Base-by-base conservation (phyloP, 192 early-diverging fungal genomes). In the Thoreauomyces humboldtii region DNA sequence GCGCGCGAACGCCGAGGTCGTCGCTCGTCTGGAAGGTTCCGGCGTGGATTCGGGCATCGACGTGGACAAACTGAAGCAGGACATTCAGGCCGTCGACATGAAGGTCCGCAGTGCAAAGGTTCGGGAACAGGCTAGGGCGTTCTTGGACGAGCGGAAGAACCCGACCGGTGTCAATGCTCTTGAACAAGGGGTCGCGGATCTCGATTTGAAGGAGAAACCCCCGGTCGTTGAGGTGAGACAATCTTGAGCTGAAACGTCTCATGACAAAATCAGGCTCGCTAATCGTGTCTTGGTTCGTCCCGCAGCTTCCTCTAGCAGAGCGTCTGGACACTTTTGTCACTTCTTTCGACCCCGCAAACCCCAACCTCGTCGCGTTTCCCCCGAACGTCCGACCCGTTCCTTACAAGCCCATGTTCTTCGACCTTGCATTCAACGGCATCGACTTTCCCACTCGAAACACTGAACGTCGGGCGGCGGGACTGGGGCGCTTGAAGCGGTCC, bases 351-450 rank as follows among this genome's bases (percentile, higher is more conserved):
- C 15, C 67, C 42, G 14, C 22, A 4, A 73, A 75, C 31, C 80
- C 86, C 21, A 74, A 81, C 59, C 67, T 92, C 34, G 74, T 88
- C 36, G 76, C 80, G n/a, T 84, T 90, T 52, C 88, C 89, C 9
- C 89, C 90, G 6, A 24, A 55, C 35, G 73, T 90, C 37, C 62
- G 77, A 43, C 79, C 87, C 21, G 82, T 89, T 42, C 78, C 87
- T 2, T 76, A 76, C 25, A 92, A 92, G 67, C 90, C 90, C 0
- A 60, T 92, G 35, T 89, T 90, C 61, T 90, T 90, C 78, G 90
- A 92, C 59, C 73, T 92, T 37, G 88, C 89, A 2, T 86, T 74
- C 64, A 88, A 86, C 66, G 74, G 80, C 33, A 74, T 92, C 46
- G 76, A 88, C 27, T 91, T 81, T 53, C 81, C 83, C 12, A 59